Base-by-base conservation (phyloP, 495 filamentous ascomycete genomes). In the Daldinia vernicosa region DNA sequence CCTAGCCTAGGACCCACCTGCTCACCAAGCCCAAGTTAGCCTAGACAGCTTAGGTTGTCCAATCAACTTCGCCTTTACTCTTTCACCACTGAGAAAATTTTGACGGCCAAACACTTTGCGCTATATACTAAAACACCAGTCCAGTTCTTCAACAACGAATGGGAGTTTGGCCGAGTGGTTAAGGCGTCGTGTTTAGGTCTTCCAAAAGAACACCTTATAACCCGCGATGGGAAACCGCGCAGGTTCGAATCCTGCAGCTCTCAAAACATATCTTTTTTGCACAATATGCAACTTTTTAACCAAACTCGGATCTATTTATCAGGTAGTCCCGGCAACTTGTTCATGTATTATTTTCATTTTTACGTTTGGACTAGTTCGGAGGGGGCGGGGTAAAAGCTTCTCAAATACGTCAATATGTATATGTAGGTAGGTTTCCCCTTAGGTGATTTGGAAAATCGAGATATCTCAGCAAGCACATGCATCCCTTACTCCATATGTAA, bases 161-260 rank as follows among this genome's bases (percentile, higher is more conserved):
- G 79, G 75, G 71, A 80, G 75, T 76, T 75, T 83, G 80, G 80
- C 81, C 80, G 80, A 84, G 82, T 82, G 82, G 81, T 83, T 81
- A 83, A 83, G 82, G 82, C 81, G 81, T 78, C 79, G 81, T 79
- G 79, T 84, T 84, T 83, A 83, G 82, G 81, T 72, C 69, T 69
- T 60, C 54, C 47, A 52, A 30, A 45, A 58, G 66, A 53, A 65
- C 50, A 71, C 71, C 74, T 68, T 73, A 35, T 58, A 63, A 67
- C 64, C 70, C 70, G 70, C 70, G 54, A 65, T 80, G 72, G 73
- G 79, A 80, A 79, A 78, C 72, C 77, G 77, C 79, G 79, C 74
- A 77, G 77, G 79, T 81, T 81, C 79, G 78, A 81, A 79, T 80
- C 79, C 77, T 77, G 73, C 79, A 70, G 79, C 75, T 75, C 74